Percentiles rank a stretch among this genome's conserved stretches.
phyloP scores from a whole-genome alignment of 345 rosid genomes.

The Lumnitzera racemosa region DNA sequence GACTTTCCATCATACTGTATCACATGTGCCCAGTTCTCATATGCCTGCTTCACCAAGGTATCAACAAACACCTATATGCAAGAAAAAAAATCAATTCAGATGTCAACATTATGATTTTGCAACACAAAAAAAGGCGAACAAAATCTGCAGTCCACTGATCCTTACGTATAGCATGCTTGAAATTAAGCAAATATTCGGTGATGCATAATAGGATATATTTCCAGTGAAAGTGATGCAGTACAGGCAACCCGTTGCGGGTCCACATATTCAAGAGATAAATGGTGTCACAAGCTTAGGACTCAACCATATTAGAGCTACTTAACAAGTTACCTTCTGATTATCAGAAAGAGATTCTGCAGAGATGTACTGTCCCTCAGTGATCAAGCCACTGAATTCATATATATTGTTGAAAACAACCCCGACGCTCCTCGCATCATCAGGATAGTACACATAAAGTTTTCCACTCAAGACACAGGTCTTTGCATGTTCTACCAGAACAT shows the following conservation, averaged over 20 bases:
- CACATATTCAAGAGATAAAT: no score
- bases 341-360: conserved; percentile 76
- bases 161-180: no score
- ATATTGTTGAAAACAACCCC: conserved; percentile 83
- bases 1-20: conserved; percentile 86
- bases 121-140: not conserved
- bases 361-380: conserved; percentile 60
- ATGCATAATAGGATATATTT: no score
- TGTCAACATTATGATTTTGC: not conserved
- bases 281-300: no score
- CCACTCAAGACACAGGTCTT: conserved; percentile 80
- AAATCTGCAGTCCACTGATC: not conserved
- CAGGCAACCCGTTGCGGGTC: no score
- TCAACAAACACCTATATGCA: conserved; percentile 63
- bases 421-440: conserved; percentile 46
- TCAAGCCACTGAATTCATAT: conserved; percentile 67
- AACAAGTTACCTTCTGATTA: conserved; percentile 58
- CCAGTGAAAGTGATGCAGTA: no score
- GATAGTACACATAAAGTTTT: conserved; percentile 76
- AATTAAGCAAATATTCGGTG: no score
- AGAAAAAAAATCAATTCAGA: conserved; percentile 5
- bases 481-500: conserved; percentile 84
- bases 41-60: conserved; percentile 83
- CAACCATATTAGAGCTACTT: no score
- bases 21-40: conserved; percentile 94